Base-by-base conservation (phyloP, 1,284 basidiomycete species). In the Tilletia indica region DNA sequence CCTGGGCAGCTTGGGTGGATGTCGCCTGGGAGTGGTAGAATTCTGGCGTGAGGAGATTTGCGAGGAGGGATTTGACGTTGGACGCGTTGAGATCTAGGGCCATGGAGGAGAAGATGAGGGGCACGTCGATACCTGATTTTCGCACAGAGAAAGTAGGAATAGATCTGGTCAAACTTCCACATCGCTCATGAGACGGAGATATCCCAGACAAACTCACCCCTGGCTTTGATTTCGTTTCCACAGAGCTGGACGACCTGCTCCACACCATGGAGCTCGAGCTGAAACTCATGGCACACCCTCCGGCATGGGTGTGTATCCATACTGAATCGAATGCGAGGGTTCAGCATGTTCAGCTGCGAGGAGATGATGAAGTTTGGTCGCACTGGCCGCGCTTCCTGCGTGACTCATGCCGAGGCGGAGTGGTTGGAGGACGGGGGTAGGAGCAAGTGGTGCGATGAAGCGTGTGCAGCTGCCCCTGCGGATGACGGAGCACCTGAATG, bases 61-160 rank as follows among this genome's bases (percentile, higher is more conserved):
- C 69, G 69, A 84, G 77, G 16, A 84, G 73, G 2, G 79, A 79
- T 4, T 69, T 68, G 9, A 76, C 74, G 36, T 74, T 78, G 66
- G 72, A 11, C 12, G 80, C 71, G 1, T 79, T 82, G 3, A 84
- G 77, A 51, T 80, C 82, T 3, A 80, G 71, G 1, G 82, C 82
- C 80, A 82, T 80, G 3, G 80, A 82, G 38, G 82, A 82, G 67
- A 84, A 81, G 69, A 84, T 79, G 49, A 82, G 76, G 5, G 82
- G 80, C 21, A 74, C 72, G 68, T 82, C 82, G 8, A 82, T 76
- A 54, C 81, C 82, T 58, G 61, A 8, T n/a, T 9, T 54, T n/a
- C 6, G 25, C 25, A 31, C 51, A 54, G n/a, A 19, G 19, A 54
- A 34, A 11, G n/a, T 36, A 39, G 36, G 38, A 38, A 64, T 2